A percentile compares a stretch with the other conserved stretches of the same genome.
phyloP scores from a whole-genome alignment of 2,329 filamentous ascomycete genomes.

The Colletotrichum camelliae region DNA sequence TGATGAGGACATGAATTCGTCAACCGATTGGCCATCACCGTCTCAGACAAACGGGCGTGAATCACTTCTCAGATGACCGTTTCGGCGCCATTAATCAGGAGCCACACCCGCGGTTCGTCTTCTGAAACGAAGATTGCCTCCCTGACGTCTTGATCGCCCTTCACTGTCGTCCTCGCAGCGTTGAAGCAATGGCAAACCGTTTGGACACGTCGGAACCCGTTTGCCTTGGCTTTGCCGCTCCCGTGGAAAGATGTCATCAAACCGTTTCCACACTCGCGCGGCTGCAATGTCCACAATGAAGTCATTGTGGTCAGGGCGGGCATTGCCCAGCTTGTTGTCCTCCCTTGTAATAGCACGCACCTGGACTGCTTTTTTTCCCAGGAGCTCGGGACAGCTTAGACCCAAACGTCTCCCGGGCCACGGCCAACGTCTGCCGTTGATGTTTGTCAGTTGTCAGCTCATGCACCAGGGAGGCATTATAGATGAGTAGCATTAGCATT shows the following conservation, averaged over 20 bases:
- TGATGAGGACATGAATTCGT: background rate
- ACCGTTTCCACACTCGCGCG: slow-evolving; percentile 7
- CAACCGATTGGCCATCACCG: background rate
- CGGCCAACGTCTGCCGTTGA: background rate
- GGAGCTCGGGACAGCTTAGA: background rate
- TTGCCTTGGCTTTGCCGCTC: background rate
- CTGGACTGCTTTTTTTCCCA: background rate
- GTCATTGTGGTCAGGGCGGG: slow-evolving; percentile 8
- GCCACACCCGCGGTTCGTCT: background rate
- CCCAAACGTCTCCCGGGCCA: background rate
- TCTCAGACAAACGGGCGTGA: background rate
- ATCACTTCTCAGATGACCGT: background rate
- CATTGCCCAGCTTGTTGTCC: background rate
- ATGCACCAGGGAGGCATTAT: background rate
- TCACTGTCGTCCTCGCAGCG: background rate
- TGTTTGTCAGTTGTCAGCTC: background rate
- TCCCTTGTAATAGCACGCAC: background rate
- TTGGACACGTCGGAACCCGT: background rate
- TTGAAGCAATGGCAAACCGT: background rate
- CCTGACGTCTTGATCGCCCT: slow-evolving; percentile 6
- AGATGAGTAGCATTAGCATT: background rate
- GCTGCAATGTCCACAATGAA: slow-evolving; percentile 19
- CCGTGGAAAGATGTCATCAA: background rate
- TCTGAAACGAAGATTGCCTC: background rate
- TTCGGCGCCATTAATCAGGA: background rate